Base-by-base conservation (phyloP, 164 flowering plant genomes). In the Platanus orientalis region DNA sequence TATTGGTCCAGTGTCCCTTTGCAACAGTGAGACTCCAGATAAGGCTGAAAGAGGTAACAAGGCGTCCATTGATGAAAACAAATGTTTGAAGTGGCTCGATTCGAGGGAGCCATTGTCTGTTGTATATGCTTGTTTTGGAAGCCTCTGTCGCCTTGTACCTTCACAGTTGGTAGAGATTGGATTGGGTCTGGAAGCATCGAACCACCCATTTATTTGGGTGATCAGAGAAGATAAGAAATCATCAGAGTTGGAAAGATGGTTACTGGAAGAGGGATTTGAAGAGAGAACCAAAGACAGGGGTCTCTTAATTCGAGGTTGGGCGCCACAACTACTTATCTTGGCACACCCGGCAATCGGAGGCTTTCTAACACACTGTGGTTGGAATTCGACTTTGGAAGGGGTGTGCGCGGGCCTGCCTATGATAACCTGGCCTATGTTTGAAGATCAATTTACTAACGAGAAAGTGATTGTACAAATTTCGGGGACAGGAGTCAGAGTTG, bases 291-390 rank as follows among this genome's bases (percentile, higher is more conserved):
- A 58, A 59, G 74, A 54, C 0, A 68, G 73, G 57, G 80, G 80
- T 0, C 25, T 75, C 9, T 1, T 80, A 26, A 64, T 80, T 14
- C 16, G 30, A 5, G 84, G 81, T 0, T 80, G 84, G 84, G 78
- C 82, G 0, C 82, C 84, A 1, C 82, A 81, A 48, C 69, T 78
- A 0, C 52, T 73, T 4, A 74, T 81, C 0, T 36, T 81, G 25
- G 72, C 80, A 0, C 84, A 81, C 60, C 61, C 54, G 0, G 65
- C 83, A 1, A 36, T 78, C 2, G 79, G 79, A 23, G 81, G 76
- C 1, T 82, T 82, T 64, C 54, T 82, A 30, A 79, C 85, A 2
- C 85, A 82, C 54, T 79, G 85, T 49, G 85, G 85, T 6, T 82
- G 81, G 85, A 81, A 79, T 42, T 79, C 83, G 13, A 60, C 58